Evolutionary conservation across 78 protist species (phyloP), one percentile per base, ranked within the genome.

Genomic region (Goniomonas avonlea): DNA sequence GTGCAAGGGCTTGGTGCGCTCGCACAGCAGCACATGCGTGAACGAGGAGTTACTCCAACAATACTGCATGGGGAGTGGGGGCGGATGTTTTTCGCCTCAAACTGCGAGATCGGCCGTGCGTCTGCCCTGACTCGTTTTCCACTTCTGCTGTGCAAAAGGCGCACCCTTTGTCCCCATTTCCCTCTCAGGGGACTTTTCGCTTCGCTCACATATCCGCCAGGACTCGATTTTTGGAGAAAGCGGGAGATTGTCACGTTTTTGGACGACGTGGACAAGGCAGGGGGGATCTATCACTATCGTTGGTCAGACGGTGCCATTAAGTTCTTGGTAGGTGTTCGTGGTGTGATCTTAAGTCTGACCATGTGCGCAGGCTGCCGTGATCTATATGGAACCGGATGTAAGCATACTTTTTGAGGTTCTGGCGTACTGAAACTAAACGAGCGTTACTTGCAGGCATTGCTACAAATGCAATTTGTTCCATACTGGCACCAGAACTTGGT

Each of bases 401-500:
- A n/a, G n/a, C n/a, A n/a, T n/a, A n/a, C n/a, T n/a, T n/a, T n/a
- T n/a, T n/a, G n/a, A n/a, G n/a, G n/a, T n/a, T n/a, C n/a, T n/a
- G n/a, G n/a, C n/a, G n/a, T n/a, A n/a, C n/a, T n/a, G n/a, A n/a
- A n/a, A n/a, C n/a, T n/a, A n/a, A n/a, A n/a, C n/a, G n/a, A n/a
- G n/a, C n/a, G n/a, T n/a, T n/a, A n/a, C n/a, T n/a, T n/a, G n/a
- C n/a, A n/a, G n/a, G n/a, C n/a, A n/a, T n/a, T 35, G 43, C 27
- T 63, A 21, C 71, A 63, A 27, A 17, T 63, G 20, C 47, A 37
- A 15, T 63, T 63, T 5, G 15, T 63, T 4, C 71, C 71, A 8
- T 63, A 63, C 71, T 63, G 71, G 71, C 71, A 63, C 43, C 71
- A 63, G 9, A 63, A 63, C 25, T 18, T 63, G 47, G 71, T 63